Percentiles rank a stretch among this genome's conserved stretches.
These are phyloP conservation scores for Hemileccinum rubropunctum DNA, from an alignment of 768 basidiomycete species.

Conservation along the genomic window DNA sequence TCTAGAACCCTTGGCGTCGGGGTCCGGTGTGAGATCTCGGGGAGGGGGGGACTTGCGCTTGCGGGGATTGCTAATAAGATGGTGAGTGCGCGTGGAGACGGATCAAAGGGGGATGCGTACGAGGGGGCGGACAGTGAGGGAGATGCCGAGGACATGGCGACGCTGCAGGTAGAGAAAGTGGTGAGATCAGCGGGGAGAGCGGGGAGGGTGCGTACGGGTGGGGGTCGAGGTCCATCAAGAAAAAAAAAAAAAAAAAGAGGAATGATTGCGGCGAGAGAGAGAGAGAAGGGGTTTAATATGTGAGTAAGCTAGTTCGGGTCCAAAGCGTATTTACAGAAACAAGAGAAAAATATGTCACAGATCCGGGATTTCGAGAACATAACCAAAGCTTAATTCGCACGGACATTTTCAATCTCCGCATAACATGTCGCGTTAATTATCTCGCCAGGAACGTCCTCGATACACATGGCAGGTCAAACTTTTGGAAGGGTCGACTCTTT, in stretches of 20 bases:
- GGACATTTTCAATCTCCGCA: conserved; percentile 34
- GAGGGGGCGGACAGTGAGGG: conserved; percentile 12
- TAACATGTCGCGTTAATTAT: conserved; percentile 27
- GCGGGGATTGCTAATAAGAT: conserved; percentile 31
- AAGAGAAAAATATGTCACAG: conserved; percentile 41
- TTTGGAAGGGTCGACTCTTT: too few species aligned
- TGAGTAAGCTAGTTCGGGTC: conserved; percentile 34
- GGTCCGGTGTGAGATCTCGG: conserved; percentile 17
- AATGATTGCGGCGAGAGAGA: conserved; percentile 15
- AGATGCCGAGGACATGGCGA: conserved; percentile 8
- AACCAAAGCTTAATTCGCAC: conserved; percentile 37
- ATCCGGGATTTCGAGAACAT: conserved; percentile 40
- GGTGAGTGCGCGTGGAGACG: conserved; percentile 13
- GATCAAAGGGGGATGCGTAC: conserved; percentile 23
- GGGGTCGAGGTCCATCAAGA: conserved; percentile 19
- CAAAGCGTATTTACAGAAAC: conserved; percentile 40
- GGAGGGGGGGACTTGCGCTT: conserved; percentile 39
- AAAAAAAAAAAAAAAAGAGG: conserved; percentile 9
- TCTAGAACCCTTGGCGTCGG: conserved; percentile 7
- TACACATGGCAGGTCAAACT: too few species aligned
- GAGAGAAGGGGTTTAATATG: conserved; percentile 33
- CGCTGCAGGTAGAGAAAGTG: conserved; percentile 6
- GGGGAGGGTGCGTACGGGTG: conserved; percentile 17
- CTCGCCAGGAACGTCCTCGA: conserved; percentile 30
- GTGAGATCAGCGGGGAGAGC: conserved; percentile 15